A percentile compares a stretch with the other conserved stretches of the same genome.
Conservation (phyloP, 441 rosid genomes). For the Pelargonium myrrhifolium region DNA sequence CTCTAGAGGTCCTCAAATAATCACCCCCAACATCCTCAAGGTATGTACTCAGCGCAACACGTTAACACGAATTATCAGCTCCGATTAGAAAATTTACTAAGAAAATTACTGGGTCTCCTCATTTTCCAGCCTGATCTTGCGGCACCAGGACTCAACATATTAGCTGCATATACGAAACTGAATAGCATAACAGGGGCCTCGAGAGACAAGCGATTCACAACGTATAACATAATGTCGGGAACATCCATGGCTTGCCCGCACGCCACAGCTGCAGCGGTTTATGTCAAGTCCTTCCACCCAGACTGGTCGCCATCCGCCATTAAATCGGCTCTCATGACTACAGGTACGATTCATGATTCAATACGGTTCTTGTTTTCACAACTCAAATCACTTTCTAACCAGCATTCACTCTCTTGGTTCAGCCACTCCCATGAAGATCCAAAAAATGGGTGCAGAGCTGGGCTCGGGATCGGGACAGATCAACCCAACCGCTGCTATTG, state of each 20-base stretch:
- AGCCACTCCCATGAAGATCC: slow-evolving; percentile 62
- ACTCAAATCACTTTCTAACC: neutral
- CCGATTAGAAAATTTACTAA: slow-evolving; percentile 15
- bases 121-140: slow-evolving; percentile 50
- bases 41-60: slow-evolving; percentile 18
- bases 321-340: slow-evolving; percentile 64
- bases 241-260: slow-evolving; percentile 73
- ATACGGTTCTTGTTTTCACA: neutral
- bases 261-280: slow-evolving; percentile 51
- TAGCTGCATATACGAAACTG: slow-evolving; percentile 42
- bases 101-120: neutral
- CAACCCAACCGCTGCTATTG: slow-evolving; percentile 40
- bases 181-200: slow-evolving; percentile 28
- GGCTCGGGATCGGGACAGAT: slow-evolving; percentile 59
- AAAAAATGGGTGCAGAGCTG: slow-evolving; percentile 34
- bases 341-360: slow-evolving; percentile 25
- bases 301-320: slow-evolving; percentile 60
- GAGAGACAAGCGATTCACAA: slow-evolving; percentile 27
- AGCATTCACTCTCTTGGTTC: slow-evolving; percentile 13
- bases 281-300: slow-evolving; percentile 54
- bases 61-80: no score
- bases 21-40: slow-evolving; percentile 49
- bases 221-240: slow-evolving; percentile 45
- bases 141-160: slow-evolving; percentile 56
- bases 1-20: slow-evolving; percentile 53